A percentile compares a stretch with the other conserved stretches of the same genome.
Conservation (phyloP, 2,329 filamentous ascomycete species). For the Ambrosiella xylebori region DNA sequence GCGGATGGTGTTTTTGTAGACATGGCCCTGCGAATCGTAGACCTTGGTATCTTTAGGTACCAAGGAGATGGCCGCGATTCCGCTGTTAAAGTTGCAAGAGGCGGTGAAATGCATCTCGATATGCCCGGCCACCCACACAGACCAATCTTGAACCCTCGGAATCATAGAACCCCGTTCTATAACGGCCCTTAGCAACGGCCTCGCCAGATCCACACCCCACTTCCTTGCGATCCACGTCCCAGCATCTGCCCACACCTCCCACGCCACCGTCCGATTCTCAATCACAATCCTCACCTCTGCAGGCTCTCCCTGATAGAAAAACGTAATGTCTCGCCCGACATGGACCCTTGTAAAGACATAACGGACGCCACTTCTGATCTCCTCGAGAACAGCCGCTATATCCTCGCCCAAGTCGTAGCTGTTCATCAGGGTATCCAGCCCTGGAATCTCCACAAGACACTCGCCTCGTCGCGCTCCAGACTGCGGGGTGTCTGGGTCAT, state of each 20-base stretch:
- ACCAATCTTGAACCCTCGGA: background rate
- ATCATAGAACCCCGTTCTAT: background rate
- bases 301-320: too few relatives aligned
- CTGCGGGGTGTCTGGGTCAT: too few relatives aligned
- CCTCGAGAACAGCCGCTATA: too few relatives aligned
- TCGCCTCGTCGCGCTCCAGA: too few relatives aligned
- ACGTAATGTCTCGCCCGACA: too few relatives aligned
- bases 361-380: too few relatives aligned
- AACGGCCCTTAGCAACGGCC: background rate
- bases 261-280: background rate
- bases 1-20: background rate
- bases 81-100: background rate
- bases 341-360: too few relatives aligned
- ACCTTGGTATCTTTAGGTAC: too few relatives aligned
- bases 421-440: too few relatives aligned
- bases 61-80: background rate
- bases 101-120: background rate
- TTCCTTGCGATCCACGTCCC: background rate
- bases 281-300: background rate
- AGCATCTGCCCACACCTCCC: background rate
- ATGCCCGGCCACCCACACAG: background rate
- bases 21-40: too few relatives aligned
- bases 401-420: too few relatives aligned
- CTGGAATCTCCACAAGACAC: too few relatives aligned
- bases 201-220: background rate